These are phyloP conservation scores for Cytauxzoon felis DNA, from an alignment of 169 alveolate species.

Conservation along the genomic window DNA sequence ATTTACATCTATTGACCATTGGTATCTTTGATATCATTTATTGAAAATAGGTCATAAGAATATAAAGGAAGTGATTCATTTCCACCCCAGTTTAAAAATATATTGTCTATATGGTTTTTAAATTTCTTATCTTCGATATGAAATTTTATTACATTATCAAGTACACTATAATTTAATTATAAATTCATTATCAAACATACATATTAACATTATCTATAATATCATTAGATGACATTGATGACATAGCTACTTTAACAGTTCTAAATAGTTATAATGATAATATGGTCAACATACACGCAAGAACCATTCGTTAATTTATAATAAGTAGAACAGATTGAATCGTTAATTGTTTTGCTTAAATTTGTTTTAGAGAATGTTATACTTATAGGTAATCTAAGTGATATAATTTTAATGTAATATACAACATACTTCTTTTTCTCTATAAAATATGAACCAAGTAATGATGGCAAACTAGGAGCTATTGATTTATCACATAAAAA, in stretches of 20 bases:
- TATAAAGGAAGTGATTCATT: conserved; percentile 38
- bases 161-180: background rate
- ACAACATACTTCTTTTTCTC: conserved; percentile 49
- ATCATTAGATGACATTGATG: conserved; percentile 32
- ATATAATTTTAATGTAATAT: too few species aligned
- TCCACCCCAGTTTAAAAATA: conserved; percentile 54
- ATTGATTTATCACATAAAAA: conserved; percentile 55
- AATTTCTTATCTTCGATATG: conserved; percentile 24
- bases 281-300: conserved; percentile 6
- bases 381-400: conserved; percentile 41
- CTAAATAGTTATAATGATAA: background rate
- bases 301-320: conserved; percentile 35
- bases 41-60: conserved; percentile 42
- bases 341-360: conserved; percentile 1
- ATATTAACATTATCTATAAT: conserved; percentile 21
- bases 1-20: background rate
- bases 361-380: conserved; percentile 4
- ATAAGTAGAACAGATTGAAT: conserved; percentile 40
- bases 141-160: conserved; percentile 35
- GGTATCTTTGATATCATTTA: conserved; percentile 27
- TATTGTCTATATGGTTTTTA: conserved; percentile 30
- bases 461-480: conserved; percentile 52
- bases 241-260: conserved; percentile 41
- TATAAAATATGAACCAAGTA: conserved; percentile 52
- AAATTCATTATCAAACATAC: conserved; percentile 2